These are phyloP conservation scores for Fusarium sp. DNA, from an alignment of 2,329 filamentous ascomycete species.

Conservation along the genomic window DNA sequence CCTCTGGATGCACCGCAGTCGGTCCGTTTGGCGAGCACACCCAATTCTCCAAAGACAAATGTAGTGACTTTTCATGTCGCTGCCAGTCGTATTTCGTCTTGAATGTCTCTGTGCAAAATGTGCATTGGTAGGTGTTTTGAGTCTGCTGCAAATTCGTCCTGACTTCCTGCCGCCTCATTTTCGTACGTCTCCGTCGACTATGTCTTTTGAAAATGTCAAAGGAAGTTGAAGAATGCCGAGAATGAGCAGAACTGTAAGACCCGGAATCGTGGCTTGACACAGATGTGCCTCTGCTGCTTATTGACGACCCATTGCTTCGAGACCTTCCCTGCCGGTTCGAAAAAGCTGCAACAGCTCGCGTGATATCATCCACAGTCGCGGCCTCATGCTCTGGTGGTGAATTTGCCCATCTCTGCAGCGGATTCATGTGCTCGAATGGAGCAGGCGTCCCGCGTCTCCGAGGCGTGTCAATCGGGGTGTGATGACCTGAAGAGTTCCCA, in stretches of 20 bases:
- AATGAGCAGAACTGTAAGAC: conserved; percentile 37
- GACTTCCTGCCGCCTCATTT: conserved; percentile 23
- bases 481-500: conserved; percentile 24
- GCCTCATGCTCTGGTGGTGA: conserved; percentile 53
- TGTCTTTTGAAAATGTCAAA: conserved; percentile 38
- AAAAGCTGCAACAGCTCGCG: conserved; percentile 45
- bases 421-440: conserved; percentile 43
- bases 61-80: conserved; percentile 65
- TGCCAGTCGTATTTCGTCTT: conserved; percentile 62
- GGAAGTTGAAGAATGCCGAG: conserved; percentile 17
- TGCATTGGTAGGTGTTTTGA: conserved; percentile 56
- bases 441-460: conserved; percentile 55
- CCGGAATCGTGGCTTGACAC: conserved; percentile 35
- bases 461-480: conserved; percentile 69
- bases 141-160: conserved; percentile 31
- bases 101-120: conserved; percentile 62
- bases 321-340: conserved; percentile 56
- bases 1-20: conserved; percentile 55
- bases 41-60: conserved; percentile 61
- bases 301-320: conserved; percentile 57
- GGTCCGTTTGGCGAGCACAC: conserved; percentile 56
- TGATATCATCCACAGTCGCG: conserved; percentile 51
- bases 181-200: conserved; percentile 30
- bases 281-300: conserved; percentile 38
- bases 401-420: conserved; percentile 52